These are phyloP conservation scores for Podila epicladia DNA, from an alignment of 192 early-diverging fungal species.

Conservation along the genomic window DNA sequence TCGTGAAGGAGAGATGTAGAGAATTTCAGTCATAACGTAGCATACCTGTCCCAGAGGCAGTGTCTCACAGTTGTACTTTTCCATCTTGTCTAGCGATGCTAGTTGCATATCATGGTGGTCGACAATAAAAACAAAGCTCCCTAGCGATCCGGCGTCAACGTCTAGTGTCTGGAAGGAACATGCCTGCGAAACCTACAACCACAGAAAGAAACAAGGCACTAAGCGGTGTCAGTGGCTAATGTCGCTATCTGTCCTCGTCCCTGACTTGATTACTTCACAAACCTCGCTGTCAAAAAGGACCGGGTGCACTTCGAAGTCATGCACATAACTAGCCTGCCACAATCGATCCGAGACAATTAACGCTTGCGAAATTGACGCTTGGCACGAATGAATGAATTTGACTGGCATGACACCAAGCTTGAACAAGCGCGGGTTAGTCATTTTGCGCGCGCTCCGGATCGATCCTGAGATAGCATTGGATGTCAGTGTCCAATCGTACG, in stretches of 20 bases:
- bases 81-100: conserved; percentile 9
- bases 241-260: not conserved
- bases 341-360: conserved; percentile 32
- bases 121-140: conserved; percentile 32
- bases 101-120: conserved; percentile 36
- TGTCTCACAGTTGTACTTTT: conserved; percentile 17
- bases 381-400: conserved; percentile 9
- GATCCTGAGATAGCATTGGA: not conserved
- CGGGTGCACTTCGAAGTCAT: conserved; percentile 18
- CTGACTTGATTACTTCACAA: not conserved
- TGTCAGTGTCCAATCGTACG: conserved; percentile 19
- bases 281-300: conserved; percentile 37
- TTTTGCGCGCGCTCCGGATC: not conserved
- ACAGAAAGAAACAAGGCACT: not conserved
- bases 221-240: not conserved
- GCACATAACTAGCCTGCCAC: conserved; percentile 15
- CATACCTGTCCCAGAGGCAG: conserved; percentile 24
- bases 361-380: not conserved
- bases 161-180: conserved; percentile 20
- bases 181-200: conserved; percentile 13
- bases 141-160: not conserved
- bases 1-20: not conserved
- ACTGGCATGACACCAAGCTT: conserved; percentile 29
- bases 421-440: conserved; percentile 22
- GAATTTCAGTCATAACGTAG: not conserved